These are phyloP conservation scores for Penicillium sp. DNA, from an alignment of 2,329 filamentous ascomycete species.

Conservation along the genomic window DNA sequence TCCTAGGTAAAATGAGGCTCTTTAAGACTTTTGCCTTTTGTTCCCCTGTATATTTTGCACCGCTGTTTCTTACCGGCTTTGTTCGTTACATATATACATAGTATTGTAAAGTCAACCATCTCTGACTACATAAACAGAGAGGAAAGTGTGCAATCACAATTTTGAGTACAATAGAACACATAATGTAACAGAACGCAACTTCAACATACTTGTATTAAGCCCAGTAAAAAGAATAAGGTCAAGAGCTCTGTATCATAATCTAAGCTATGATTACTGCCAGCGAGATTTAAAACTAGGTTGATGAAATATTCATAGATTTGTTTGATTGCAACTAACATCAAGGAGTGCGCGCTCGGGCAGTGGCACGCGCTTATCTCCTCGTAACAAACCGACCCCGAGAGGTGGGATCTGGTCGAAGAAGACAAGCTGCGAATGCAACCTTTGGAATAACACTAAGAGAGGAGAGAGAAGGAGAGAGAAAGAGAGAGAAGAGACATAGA, in stretches of 20 bases:
- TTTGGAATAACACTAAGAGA: no score
- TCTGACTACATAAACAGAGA: background rate
- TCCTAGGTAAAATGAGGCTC: background rate
- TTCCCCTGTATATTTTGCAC: no score
- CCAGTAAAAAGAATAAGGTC: background rate
- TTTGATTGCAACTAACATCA: no score
- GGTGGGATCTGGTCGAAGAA: no score
- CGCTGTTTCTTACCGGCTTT: background rate
- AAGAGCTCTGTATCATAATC: background rate
- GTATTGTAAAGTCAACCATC: background rate
- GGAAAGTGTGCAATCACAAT: no score
- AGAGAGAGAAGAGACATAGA: no score
- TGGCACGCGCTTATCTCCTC: no score
- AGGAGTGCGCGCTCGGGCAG: no score
- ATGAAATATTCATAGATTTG: no score
- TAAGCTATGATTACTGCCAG: background rate
- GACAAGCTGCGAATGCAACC: no score
- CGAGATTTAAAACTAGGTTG: background rate
- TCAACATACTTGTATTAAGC: background rate
- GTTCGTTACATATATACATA: background rate
- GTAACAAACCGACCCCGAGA: no score
- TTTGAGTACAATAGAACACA: background rate
- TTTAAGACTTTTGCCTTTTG: background rate
- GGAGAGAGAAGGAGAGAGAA: no score
- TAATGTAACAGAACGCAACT: background rate